Evolutionary conservation across 805 yeast species (phyloP).

Genomic region (Schwanniomyces occidentalis): DNA sequence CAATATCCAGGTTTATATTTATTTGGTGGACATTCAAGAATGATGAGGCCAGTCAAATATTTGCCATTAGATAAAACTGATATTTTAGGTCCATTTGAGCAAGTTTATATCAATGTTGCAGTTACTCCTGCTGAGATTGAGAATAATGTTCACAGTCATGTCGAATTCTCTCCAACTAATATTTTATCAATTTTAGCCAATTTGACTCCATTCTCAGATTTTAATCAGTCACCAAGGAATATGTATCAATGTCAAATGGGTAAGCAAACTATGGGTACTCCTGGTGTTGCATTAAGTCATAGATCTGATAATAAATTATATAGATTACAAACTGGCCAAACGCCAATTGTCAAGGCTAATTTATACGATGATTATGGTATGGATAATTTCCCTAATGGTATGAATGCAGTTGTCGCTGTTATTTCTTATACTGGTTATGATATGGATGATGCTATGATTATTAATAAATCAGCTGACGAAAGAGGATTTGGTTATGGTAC

Average conservation of each 20-base stretch:
- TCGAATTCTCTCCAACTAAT: constrained; percentile 93
- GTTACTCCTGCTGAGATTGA: constrained; percentile 91
- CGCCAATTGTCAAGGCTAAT: constrained; percentile 93
- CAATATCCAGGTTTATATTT: constrained; percentile 95
- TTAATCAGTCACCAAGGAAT: constrained; percentile 98
- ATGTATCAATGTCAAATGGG: constrained; percentile 99
- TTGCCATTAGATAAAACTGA: constrained; percentile 82
- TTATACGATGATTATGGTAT: constrained; percentile 94
- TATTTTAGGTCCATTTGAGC: constrained; percentile 96
- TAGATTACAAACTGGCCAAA: constrained; percentile 91
- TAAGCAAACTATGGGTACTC: constrained; percentile 99
- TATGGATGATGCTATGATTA: constrained; percentile 99
- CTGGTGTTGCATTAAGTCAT: constrained; percentile 91
- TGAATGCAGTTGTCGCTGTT: constrained; percentile 97
- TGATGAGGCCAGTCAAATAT: constrained; percentile 94
- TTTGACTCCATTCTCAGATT: constrained; percentile 96
- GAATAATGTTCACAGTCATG: constrained; percentile 81
- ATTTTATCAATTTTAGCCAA: constrained; percentile 93
- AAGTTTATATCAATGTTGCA: constrained; percentile 94
- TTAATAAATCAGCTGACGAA: constrained; percentile 95
- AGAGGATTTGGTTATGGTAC: constrained; percentile 98
- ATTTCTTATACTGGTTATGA: constrained; percentile 98
- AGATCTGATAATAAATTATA: constrained; percentile 94
- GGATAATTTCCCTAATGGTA: constrained; percentile 98
- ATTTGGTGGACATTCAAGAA: constrained; percentile 90